A percentile compares a stretch with the other conserved stretches of the same genome.
Conservation (phyloP, 176 grass and related monocot genomes). For the Lolium perenne region DNA sequence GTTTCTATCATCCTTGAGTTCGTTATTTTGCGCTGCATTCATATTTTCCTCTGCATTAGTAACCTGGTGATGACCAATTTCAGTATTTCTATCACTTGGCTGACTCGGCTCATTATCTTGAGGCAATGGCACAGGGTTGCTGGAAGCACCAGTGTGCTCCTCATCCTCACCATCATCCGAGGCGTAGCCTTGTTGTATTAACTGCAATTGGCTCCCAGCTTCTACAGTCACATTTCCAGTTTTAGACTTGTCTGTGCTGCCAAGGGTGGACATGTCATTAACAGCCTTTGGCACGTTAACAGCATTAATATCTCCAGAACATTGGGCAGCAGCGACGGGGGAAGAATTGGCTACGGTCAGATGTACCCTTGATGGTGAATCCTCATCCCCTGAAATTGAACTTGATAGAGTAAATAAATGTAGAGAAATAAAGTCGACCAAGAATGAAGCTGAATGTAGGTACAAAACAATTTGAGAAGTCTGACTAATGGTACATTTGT, state of each 20-base stretch:
- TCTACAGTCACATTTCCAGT: conserved; percentile 46
- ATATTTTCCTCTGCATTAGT: conserved; percentile 40
- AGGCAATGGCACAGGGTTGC: conserved; percentile 24
- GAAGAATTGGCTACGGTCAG: conserved; percentile 58
- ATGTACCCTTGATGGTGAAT: conserved; percentile 57
- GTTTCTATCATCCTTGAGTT: conserved; percentile 43
- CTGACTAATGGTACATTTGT: conserved; percentile 10
- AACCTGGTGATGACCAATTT: conserved; percentile 43
- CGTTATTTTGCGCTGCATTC: conserved; percentile 24
- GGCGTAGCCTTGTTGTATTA: conserved; percentile 85
- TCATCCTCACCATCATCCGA: conserved; percentile 70
- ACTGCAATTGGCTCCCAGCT: conserved; percentile 60
- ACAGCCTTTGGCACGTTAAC: conserved; percentile 40
- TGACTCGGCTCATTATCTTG: conserved; percentile 45
- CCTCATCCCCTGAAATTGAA: conserved; percentile 68
- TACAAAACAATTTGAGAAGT: conserved; percentile 25
- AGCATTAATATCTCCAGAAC: conserved; percentile 43
- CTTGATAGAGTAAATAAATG: conserved; percentile 48
- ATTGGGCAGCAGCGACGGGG: conserved; percentile 48
- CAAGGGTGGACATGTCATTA: conserved; percentile 40
- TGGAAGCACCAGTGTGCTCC: conserved; percentile 36
- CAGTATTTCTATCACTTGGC: conserved; percentile 44
- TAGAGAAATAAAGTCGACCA: conserved; percentile 37
- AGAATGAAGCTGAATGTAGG: conserved; percentile 43
- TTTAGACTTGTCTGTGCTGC: conserved; percentile 49